Evolutionary conservation across 306 rosid species (phyloP).

Genomic region (Cicer pinnatifidum): DNA sequence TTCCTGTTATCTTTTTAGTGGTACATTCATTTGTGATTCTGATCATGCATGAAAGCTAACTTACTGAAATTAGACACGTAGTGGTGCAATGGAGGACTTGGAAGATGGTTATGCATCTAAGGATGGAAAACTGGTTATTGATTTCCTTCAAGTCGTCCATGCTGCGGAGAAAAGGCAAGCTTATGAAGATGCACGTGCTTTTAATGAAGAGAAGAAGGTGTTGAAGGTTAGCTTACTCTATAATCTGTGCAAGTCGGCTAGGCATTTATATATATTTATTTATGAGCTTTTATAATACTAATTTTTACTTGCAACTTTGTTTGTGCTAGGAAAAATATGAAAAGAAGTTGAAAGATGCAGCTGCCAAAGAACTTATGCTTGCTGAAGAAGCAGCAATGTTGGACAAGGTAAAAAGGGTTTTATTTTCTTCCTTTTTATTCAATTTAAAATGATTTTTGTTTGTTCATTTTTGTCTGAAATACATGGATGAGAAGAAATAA

Average conservation of each 20-base stretch:
- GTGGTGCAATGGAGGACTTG: conserved; percentile 58
- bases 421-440: conserved; percentile 27
- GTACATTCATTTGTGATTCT: conserved; percentile 34
- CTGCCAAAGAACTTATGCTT: conserved; percentile 80
- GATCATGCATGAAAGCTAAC: conserved; percentile 37
- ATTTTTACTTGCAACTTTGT: conserved; percentile 24
- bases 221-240: conserved; percentile 59
- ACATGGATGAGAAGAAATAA: conserved; percentile 35
- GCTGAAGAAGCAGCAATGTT: conserved; percentile 94
- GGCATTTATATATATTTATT: conserved; percentile 32
- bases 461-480: conserved; percentile 4
- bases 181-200: conserved; percentile 71
- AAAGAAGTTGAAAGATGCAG: conserved; percentile 87
- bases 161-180: conserved; percentile 89
- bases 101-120: conserved; percentile 69
- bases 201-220: conserved; percentile 72
- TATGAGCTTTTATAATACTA: conserved; percentile 44
- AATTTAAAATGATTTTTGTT: conserved; percentile 5
- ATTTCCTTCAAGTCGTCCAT: conserved; percentile 90
- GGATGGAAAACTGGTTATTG: conserved; percentile 83
- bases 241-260: conserved; percentile 32
- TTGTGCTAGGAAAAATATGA: conserved; percentile 73
- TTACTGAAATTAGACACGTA: conserved; percentile 54
- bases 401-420: conserved; percentile 66
- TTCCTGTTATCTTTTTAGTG: conserved; percentile 16